Conservation (phyloP, 2,329 filamentous ascomycete genomes). For the Aspergillus sp. region DNA sequence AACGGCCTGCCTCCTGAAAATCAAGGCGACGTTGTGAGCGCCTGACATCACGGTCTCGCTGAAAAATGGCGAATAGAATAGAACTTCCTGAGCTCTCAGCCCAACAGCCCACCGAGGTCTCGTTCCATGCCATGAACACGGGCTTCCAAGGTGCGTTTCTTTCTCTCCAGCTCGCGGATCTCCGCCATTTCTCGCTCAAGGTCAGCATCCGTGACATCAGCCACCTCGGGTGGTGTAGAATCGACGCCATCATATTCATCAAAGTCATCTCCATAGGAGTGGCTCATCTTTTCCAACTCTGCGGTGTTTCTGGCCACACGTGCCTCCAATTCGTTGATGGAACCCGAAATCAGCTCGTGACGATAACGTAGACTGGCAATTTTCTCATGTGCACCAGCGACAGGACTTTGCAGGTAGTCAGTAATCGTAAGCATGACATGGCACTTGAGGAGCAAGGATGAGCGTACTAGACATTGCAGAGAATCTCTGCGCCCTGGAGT, state of each 20-base stretch:
- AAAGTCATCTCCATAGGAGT: slow-evolving; percentile 56
- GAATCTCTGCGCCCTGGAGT: slow-evolving; percentile 82
- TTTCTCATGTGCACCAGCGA: slow-evolving; percentile 74
- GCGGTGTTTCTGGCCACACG: slow-evolving; percentile 75
- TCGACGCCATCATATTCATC: slow-evolving; percentile 54
- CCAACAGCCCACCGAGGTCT: slow-evolving; percentile 64
- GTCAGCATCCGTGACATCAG: slow-evolving; percentile 45
- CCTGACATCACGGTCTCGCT: not conserved
- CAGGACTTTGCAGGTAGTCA: slow-evolving; percentile 53
- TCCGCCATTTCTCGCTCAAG: slow-evolving; percentile 53
- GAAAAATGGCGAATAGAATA: not conserved
- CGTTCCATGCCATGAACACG: slow-evolving; percentile 68
- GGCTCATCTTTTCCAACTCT: slow-evolving; percentile 72
- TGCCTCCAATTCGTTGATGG: slow-evolving; percentile 76
- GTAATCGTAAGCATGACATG: not conserved
- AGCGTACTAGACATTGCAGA: slow-evolving; percentile 78
- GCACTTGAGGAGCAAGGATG: not conserved
- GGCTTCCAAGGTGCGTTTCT: slow-evolving; percentile 63
- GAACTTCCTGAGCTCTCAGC: slow-evolving; percentile 37
- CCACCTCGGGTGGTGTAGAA: slow-evolving; percentile 22
- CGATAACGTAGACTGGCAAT: slow-evolving; percentile 72
- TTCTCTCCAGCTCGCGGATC: slow-evolving; percentile 63
- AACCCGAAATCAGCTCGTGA: slow-evolving; percentile 70
- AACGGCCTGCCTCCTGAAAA: not conserved
- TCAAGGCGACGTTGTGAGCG: not conserved